Percentiles rank a stretch among this genome's conserved stretches.
Evolutionary conservation across 495 filamentous ascomycete genomes (phyloP).

Genomic region (Pyrenula aspistea): DNA sequence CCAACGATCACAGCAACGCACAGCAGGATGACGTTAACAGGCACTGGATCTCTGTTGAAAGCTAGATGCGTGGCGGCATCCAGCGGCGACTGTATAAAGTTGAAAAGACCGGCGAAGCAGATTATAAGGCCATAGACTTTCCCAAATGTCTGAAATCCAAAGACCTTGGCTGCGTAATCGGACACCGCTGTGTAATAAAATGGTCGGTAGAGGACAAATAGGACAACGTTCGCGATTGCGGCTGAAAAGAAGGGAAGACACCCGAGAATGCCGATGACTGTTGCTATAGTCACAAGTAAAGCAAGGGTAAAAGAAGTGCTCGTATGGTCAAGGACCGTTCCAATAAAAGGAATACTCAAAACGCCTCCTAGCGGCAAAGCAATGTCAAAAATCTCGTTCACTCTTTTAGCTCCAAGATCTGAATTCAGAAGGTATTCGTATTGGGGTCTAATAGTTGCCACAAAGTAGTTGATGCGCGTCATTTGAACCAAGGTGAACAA

Average conservation of each 20-base stretch:
- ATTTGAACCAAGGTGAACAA: constrained; percentile 84
- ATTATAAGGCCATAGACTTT: constrained; percentile 95
- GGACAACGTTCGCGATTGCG: constrained; percentile 63
- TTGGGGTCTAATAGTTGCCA: constrained; percentile 79
- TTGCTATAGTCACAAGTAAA: constrained; percentile 59
- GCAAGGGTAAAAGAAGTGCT: constrained; percentile 64
- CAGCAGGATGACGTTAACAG: constrained; percentile 65
- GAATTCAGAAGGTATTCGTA: constrained; percentile 67
- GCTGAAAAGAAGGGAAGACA: constrained; percentile 56
- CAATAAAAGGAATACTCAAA: constrained; percentile 77
- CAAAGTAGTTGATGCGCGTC: constrained; percentile 96
- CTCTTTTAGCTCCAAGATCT: constrained; percentile 39
- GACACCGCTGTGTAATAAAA: constrained; percentile 43
- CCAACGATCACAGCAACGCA: constrained; percentile 48
- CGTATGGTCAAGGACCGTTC: constrained; percentile 65
- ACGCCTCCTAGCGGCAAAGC: constrained; percentile 81
- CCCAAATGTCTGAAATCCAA: constrained; percentile 89
- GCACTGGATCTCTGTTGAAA: constrained; percentile 61
- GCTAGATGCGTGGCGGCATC: constrained; percentile 66
- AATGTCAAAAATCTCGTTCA: constrained; percentile 84
- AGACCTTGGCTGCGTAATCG: constrained; percentile 91
- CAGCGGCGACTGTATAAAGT: constrained; percentile 74
- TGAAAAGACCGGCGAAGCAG: constrained; percentile 74
- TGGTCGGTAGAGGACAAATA: constrained; percentile 56
- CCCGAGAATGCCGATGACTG: constrained; percentile 68